A percentile compares a stretch with the other conserved stretches of the same genome.
These are phyloP conservation scores for Gnomoniopsis sp. DNA, from an alignment of 2,329 filamentous ascomycete species.

Conservation along the genomic window DNA sequence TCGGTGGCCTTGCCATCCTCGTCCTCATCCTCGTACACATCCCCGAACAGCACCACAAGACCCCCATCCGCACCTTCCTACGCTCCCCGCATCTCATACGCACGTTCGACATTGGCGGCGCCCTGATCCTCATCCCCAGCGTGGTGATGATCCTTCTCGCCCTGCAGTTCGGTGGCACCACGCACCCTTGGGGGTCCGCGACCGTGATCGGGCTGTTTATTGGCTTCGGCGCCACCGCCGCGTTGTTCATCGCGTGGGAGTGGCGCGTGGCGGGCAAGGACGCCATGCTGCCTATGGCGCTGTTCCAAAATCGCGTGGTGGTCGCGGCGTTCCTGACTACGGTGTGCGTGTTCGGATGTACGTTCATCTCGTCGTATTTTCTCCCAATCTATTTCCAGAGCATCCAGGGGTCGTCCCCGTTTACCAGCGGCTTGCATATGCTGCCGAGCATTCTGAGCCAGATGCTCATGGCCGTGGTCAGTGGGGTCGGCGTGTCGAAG, in stretches of 20 bases:
- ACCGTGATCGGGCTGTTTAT: constrained; percentile 30
- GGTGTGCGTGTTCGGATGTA: constrained; percentile 21
- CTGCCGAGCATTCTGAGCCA: constrained; percentile 5
- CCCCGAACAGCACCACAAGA: constrained; percentile 21
- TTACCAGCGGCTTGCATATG: constrained; percentile 5
- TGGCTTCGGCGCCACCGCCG: constrained; percentile 22
- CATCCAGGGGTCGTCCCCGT: constrained; percentile 2
- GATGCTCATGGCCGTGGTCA: not conserved
- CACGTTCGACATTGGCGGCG: constrained; percentile 20
- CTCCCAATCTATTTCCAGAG: constrained; percentile 15
- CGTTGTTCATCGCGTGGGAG: constrained; percentile 26
- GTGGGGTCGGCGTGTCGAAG: constrained; percentile 5
- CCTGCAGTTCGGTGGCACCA: constrained; percentile 29
- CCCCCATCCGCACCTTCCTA: not conserved
- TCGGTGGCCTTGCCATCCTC: constrained; percentile 7
- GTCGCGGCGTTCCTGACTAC: constrained; percentile 3
- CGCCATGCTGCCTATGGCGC: constrained; percentile 24
- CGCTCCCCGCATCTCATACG: constrained; percentile 6
- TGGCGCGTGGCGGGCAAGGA: constrained; percentile 23
- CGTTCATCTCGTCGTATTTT: constrained; percentile 26
- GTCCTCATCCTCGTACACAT: constrained; percentile 27
- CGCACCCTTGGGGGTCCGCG: constrained; percentile 27
- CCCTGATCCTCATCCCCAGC: constrained; percentile 26
- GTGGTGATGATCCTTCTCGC: constrained; percentile 31
- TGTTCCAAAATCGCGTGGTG: constrained; percentile 22